These are phyloP conservation scores for Trichoderma aggressivum DNA, from an alignment of 2,329 filamentous ascomycete species.

Conservation along the genomic window DNA sequence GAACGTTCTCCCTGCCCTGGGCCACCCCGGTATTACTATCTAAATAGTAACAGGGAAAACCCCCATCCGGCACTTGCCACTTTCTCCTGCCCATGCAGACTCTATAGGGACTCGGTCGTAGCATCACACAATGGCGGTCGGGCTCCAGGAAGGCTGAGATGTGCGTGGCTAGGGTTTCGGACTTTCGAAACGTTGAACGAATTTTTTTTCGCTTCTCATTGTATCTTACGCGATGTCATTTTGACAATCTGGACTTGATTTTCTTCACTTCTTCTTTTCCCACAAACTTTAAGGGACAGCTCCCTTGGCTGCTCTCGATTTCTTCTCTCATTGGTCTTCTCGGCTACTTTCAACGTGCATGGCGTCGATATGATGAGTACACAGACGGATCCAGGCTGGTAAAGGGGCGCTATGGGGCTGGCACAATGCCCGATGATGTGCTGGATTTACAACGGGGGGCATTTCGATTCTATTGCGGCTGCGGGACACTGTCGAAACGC, in stretches of 20 bases:
- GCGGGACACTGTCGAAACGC: background rate
- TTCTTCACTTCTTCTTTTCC: constrained; percentile 9
- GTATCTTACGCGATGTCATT: constrained; percentile 24
- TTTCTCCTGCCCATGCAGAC: constrained; percentile 14
- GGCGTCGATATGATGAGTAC: constrained; percentile 22
- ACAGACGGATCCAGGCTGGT: constrained; percentile 19
- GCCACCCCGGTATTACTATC: constrained; percentile 25
- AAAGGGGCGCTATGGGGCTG: constrained; percentile 13
- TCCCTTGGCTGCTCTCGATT: constrained; percentile 1
- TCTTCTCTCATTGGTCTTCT: constrained; percentile 11
- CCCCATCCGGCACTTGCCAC: constrained; percentile 11
- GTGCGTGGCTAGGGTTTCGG: constrained; percentile 20
- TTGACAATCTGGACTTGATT: constrained; percentile 16
- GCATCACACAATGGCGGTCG: background rate
- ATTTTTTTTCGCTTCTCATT: constrained; percentile 23
- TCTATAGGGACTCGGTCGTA: constrained; percentile 15
- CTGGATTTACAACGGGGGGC: constrained; percentile 19
- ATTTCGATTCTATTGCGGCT: constrained; percentile 12
- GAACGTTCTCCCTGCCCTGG: constrained; percentile 46
- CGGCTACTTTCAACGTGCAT: constrained; percentile 18
- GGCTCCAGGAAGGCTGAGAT: constrained; percentile 19
- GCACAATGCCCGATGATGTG: constrained; percentile 14
- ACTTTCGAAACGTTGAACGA: constrained; percentile 19
- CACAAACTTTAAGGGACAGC: background rate
- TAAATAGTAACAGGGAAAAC: constrained; percentile 23